Base-by-base conservation (phyloP, 768 basidiomycete genomes). In the Hypsizygus marmoreus region DNA sequence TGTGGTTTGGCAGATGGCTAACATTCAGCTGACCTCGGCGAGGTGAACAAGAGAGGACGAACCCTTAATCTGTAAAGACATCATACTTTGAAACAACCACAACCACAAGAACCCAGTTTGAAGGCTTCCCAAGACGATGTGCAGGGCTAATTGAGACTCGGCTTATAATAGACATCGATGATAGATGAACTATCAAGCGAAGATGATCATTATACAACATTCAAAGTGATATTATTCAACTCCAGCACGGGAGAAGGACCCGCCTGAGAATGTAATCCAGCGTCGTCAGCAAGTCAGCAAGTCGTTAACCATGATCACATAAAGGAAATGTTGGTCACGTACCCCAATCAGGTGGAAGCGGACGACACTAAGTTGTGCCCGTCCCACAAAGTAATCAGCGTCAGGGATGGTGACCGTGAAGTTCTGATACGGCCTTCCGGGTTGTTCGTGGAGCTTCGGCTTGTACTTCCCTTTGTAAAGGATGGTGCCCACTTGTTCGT, bases 401-500 rank as follows among this genome's bases (percentile, higher is more conserved):
- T 24, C 45, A 2, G 67, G 68, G 9, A 66, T 50, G 17, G 55
- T 64, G 14, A 77, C 62, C 0, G 70, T 69, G 53, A 78, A 73
- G 55, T 77, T 76, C 53, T 77, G 57, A 50, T 75, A 76, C 3
- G 73, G 71, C 19, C 58, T 45, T 37, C 61, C 64, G 1, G 62
- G 55, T 22, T 47, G 52, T 33, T 62, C 63, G 34, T 68, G 66
- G 4, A 63, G 17, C 40, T 62, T 53, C 0, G 76, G 74, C 22
- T 54, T 45, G 48, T 65, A 76, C 1, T 58, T 50, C 20, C 76
- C 76, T 14, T 66, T 70, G 53, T 68, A 77, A 37, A 79, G 50
- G 34, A 78, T 56, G 5, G 41, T 55, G 16, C 76, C 77, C 48
- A 77, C 45, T 43, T 57, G 33, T 7, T 43, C 45, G 17, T 36